Evolutionary conservation across 31 red algal species (phyloP).

Genomic region (Odonthalia washingtoniensis): DNA sequence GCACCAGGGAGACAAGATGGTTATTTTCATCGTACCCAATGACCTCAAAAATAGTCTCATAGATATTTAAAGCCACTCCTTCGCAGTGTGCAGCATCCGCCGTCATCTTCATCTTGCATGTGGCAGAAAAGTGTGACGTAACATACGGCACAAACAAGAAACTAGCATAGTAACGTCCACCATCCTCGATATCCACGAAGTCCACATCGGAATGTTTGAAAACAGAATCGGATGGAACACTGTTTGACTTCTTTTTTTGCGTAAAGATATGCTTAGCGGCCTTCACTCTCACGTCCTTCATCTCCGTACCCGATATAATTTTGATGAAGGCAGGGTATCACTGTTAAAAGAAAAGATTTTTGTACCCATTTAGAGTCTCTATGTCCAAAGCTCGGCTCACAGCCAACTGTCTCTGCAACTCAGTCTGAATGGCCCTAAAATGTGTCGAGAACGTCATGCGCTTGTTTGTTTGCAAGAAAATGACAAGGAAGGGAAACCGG

Average conservation of each 20-base stretch:
- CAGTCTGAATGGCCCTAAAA: too few relatives aligned
- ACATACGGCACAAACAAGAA: background rate
- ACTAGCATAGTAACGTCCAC: background rate
- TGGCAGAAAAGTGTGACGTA: background rate
- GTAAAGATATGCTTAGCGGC: background rate
- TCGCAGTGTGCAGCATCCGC: background rate
- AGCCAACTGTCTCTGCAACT: background rate
- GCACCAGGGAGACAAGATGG: conserved; percentile 16
- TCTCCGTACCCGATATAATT: background rate
- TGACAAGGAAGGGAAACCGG: too few relatives aligned
- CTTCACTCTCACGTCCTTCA: background rate
- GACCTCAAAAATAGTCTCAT: conserved; percentile 36
- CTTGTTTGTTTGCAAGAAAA: too few relatives aligned
- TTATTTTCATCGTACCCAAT: conserved; percentile 33
- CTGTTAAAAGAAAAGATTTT: too few relatives aligned
- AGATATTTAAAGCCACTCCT: background rate
- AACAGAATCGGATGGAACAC: background rate
- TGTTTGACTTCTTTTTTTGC: background rate
- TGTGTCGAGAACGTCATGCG: too few relatives aligned
- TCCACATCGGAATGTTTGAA: background rate
- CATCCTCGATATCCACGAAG: background rate
- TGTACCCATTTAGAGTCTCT: too few relatives aligned
- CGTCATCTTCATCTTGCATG: background rate
- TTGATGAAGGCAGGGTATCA: background rate
- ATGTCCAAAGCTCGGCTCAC: background rate